Conservation (phyloP, 2,329 filamentous ascomycete species). For the Penicillium sp. region DNA sequence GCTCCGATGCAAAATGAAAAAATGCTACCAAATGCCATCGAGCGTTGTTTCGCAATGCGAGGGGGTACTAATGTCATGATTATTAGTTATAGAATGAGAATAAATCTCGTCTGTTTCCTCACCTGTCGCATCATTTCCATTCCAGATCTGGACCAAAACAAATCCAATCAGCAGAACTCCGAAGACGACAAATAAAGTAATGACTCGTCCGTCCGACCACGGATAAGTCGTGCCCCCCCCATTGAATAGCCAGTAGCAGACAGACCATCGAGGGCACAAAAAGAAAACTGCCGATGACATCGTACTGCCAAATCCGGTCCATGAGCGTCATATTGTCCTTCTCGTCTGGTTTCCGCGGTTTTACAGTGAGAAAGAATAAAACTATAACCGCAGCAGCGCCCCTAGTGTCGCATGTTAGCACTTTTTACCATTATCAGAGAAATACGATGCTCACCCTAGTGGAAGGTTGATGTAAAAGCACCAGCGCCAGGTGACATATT, state of each 20-base stretch:
- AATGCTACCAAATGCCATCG: constrained; percentile 28
- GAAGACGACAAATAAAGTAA: constrained; percentile 16
- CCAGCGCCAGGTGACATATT: constrained; percentile 17
- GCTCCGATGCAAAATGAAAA: constrained; percentile 34
- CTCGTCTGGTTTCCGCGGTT: background rate
- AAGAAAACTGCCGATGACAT: background rate
- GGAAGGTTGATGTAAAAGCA: constrained; percentile 24
- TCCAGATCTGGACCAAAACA: constrained; percentile 19
- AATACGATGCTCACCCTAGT: background rate
- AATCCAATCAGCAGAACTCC: constrained; percentile 19
- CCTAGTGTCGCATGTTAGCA: background rate
- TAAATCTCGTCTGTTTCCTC: background rate
- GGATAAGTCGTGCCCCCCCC: constrained; percentile 11
- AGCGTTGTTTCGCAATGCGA: constrained; percentile 34
- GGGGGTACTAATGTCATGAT: constrained; percentile 28
- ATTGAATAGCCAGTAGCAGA: constrained; percentile 15
- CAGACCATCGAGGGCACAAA: constrained; percentile 12
- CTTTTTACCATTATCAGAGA: constrained; percentile 10
- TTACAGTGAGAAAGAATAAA: constrained; percentile 8
- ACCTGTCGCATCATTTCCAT: background rate
- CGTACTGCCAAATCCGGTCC: constrained; percentile 2
- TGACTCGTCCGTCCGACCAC: constrained; percentile 11
- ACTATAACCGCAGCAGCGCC: background rate
- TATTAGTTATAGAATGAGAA: background rate
- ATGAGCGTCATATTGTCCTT: background rate